phyloP scores from a whole-genome alignment of 2,329 filamentous ascomycete species.

The Thelonectria olida region DNA sequence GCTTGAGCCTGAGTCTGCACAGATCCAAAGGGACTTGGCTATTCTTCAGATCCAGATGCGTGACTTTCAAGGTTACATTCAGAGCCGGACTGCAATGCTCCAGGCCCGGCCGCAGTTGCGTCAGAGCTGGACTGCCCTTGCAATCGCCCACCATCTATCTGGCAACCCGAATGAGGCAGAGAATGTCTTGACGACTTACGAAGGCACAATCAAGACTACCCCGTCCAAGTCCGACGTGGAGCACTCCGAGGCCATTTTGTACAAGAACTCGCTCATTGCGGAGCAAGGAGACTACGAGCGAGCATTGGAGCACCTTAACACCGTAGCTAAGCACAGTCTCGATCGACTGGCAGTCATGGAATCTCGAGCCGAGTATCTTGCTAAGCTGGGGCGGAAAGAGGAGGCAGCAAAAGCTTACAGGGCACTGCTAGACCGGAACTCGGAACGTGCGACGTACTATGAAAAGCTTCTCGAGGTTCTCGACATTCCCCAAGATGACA shows the following conservation, averaged over 20 bases:
- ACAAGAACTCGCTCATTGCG: conserved; percentile 94
- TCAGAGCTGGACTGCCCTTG: conserved; percentile 97
- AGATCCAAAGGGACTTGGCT: conserved; percentile 94
- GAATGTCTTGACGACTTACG: conserved; percentile 89
- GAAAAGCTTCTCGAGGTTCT: conserved; percentile 77
- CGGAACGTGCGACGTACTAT: conserved; percentile 89
- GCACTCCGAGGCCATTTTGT: conserved; percentile 91
- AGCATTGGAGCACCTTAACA: conserved; percentile 87
- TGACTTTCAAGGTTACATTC: conserved; percentile 92
- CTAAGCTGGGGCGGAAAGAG: conserved; percentile 77
- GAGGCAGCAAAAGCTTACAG: conserved; percentile 87
- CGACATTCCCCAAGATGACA: conserved; percentile 66
- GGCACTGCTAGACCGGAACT: conserved; percentile 83
- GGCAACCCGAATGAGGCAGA: conserved; percentile 88
- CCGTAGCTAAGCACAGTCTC: conserved; percentile 78
- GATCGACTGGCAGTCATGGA: conserved; percentile 90
- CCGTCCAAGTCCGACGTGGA: conserved; percentile 85
- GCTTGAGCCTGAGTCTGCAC: conserved; percentile 91
- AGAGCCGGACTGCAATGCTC: conserved; percentile 88
- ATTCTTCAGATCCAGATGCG: conserved; percentile 96
- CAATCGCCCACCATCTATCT: conserved; percentile 90
- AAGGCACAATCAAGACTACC: conserved; percentile 87
- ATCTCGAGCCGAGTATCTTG: conserved; percentile 83
- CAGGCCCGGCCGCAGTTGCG: conserved; percentile 82
- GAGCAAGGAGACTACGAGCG: conserved; percentile 85